phyloP scores from a whole-genome alignment of 768 basidiomycete species.

The Krasilnikovozyma curviuscula region DNA sequence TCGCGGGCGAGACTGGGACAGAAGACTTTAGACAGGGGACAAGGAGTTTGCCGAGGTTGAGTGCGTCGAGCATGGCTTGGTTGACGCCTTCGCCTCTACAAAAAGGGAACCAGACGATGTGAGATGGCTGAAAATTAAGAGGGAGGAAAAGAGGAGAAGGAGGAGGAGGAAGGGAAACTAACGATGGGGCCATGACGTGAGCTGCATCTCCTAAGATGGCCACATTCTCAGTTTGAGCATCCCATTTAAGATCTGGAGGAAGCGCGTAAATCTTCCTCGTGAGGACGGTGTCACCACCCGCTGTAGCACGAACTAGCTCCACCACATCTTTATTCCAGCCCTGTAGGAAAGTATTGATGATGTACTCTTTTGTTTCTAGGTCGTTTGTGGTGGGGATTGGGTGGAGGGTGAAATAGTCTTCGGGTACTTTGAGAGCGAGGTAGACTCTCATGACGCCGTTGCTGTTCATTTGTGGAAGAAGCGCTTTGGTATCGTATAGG shows the following conservation, averaged over 20 bases:
- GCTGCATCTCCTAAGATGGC: constrained; percentile 28
- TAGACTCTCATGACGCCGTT: constrained; percentile 21
- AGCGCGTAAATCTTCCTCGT: constrained; percentile 12
- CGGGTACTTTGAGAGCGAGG: constrained; percentile 9
- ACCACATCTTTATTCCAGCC: constrained; percentile 11
- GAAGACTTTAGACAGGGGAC: too few species aligned
- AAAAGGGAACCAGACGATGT: too few species aligned
- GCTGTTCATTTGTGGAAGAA: constrained; percentile 27
- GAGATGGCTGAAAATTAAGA: too few species aligned
- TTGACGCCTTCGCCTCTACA: constrained; percentile 29
- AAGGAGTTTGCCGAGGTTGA: constrained; percentile 11
- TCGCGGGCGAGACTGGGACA: too few species aligned
- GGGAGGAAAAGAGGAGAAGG: too few species aligned
- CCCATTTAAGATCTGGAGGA: constrained; percentile 11
- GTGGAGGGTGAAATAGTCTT: constrained; percentile 13
- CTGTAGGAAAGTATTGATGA: constrained; percentile 7
- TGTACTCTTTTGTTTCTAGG: background rate
- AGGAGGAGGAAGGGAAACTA: too few species aligned
- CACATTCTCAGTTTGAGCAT: constrained; percentile 1
- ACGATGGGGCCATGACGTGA: constrained; percentile 29
- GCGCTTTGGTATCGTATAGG: constrained; percentile 16
- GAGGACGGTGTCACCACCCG: constrained; percentile 11
- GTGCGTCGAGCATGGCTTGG: constrained; percentile 24
- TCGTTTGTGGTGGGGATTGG: constrained; percentile 5
- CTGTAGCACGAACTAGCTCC: constrained; percentile 13